Evolutionary conservation across 805 yeast species (phyloP), one percentile per base, ranked within the genome.

Genomic region (Ogataea kodamae): DNA sequence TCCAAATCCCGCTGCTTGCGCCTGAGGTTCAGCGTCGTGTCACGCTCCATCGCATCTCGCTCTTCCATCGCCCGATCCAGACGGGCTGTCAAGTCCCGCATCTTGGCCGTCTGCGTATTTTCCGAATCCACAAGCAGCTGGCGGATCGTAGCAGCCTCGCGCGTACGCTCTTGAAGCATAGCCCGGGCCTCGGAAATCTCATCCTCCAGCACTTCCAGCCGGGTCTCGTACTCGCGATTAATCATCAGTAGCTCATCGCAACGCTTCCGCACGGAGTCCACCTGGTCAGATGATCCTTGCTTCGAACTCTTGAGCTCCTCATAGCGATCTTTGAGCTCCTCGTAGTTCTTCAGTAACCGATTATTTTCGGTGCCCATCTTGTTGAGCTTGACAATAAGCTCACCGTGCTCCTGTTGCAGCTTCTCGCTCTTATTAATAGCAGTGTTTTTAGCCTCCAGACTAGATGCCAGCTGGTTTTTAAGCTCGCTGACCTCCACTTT

Each of bases 111-210:
- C 25, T 74, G 70, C 22, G 65, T 70, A 27, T 76, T 78, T 48
- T 88, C 90, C 5, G 74, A 69, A 27, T 86, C 95, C 28, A 74
- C 57, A 18, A 89, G 52, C 22, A 86, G 55, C 39, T 83, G 65
- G 46, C 94, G 70, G 59, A 88, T 74, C 0, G 86, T 77, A 1
- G 78, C 66, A 0, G 86, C 70, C 58, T 90, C 97, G 31, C 89
- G 67, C 0, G 84, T 76, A 40, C 95, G 73, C 50, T 88, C 96
- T 50, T 81, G 92, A 3, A 89, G 59, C 57, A 79, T 66, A 19
- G 74, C 71, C 35, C 86, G 72, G 4, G 84, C 65, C 38, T 89
- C 97, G 8, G 72, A 64, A n/a, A 90, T 61, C 51, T 89, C 96
- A 37, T 87, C 95, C 46, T 84, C 88, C 18, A 89, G 55, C 2